Percentiles rank a stretch among this genome's conserved stretches.
These are phyloP conservation scores for Sugiyamaella castrensis DNA, from an alignment of 1,139 yeast species.

Conservation along the genomic window DNA sequence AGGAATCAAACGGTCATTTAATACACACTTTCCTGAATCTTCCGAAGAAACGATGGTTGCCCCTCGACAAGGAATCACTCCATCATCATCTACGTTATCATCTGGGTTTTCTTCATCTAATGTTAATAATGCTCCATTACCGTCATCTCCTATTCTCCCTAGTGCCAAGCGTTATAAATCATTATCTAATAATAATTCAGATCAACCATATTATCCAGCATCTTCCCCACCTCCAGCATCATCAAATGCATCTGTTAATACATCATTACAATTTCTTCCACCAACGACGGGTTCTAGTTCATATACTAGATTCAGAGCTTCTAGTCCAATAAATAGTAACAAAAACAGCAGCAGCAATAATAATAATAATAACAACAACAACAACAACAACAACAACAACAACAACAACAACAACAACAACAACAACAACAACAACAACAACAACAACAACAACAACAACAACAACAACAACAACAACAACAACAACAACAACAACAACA, in stretches of 20 bases:
- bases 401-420: too few species aligned
- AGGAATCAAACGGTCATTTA: too few species aligned
- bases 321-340: slow-evolving; percentile 4
- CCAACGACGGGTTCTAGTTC: not conserved
- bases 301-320: not conserved
- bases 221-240: slow-evolving; percentile 20
- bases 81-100: too few species aligned
- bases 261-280: not conserved
- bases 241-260: not conserved
- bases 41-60: too few species aligned
- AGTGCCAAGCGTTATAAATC: slow-evolving; percentile 17
- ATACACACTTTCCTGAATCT: too few species aligned
- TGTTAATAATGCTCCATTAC: not conserved
- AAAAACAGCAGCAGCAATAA: too few species aligned
- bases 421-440: not conserved
- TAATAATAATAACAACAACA: not conserved
- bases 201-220: slow-evolving; percentile 19
- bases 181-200: slow-evolving; percentile 9
- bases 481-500: not conserved
- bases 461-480: not conserved
- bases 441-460: not conserved
- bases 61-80: too few species aligned
- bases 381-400: not conserved
- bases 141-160: slow-evolving; percentile 2
- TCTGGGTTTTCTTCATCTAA: too few species aligned